Evolutionary conservation across 345 rosid genomes (phyloP).

Genomic region (Citrus reticulata): DNA sequence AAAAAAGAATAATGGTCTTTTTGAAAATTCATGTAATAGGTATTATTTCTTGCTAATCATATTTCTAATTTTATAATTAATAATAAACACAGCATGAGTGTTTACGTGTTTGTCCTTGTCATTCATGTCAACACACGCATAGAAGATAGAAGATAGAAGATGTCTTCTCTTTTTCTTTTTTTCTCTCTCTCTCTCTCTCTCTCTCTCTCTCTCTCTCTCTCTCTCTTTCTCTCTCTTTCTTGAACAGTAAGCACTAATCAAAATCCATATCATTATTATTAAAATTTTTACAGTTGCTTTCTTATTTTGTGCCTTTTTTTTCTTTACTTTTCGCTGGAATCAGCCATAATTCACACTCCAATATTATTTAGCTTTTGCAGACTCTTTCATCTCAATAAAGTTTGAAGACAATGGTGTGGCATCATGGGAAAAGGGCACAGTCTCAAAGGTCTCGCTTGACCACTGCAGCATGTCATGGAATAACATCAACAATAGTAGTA

Average conservation of each 20-base stretch:
- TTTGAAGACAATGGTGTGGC: conserved; percentile 82
- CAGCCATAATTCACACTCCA: not conserved
- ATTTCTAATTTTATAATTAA: not conserved
- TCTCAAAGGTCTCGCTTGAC: conserved; percentile 53
- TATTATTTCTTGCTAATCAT: not conserved
- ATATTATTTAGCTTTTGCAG: conserved; percentile 33
- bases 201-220: too few species aligned
- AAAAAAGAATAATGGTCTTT: not conserved
- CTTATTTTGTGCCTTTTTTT: not conserved
- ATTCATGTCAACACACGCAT: not conserved
- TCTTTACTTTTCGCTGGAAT: not conserved
- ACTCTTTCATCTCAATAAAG: conserved; percentile 88
- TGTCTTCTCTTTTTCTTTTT: too few species aligned
- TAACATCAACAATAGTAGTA: not conserved
- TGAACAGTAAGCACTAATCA: not conserved
- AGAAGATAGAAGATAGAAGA: too few species aligned
- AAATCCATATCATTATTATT: not conserved
- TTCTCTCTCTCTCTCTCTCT: accelerated
- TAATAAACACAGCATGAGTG: not conserved
- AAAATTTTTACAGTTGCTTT: not conserved
- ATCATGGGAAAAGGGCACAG: conserved; percentile 77
- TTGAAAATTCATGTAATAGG: not conserved
- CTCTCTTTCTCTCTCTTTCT: too few species aligned
- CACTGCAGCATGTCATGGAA: conserved; percentile 26
- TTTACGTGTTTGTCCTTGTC: not conserved